phyloP scores from a whole-genome alignment of 169 alveolate genomes.

The Eimeria necatrix region DNA sequence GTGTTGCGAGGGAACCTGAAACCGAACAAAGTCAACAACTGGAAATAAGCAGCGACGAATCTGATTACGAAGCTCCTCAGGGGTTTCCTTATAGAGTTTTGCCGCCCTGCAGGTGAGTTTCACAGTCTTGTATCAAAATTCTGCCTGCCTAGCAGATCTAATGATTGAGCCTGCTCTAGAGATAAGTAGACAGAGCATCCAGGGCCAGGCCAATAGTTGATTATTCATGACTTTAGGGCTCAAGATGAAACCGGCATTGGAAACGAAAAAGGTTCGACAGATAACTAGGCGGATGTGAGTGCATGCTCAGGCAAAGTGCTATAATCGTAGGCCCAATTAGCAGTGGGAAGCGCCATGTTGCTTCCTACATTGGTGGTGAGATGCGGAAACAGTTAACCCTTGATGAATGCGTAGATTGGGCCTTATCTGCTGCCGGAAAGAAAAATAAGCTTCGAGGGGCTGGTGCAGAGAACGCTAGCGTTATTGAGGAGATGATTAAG shows the following conservation, averaged over 20 bases:
- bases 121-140: not conserved
- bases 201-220: too few species aligned
- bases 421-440: conserved; percentile 33
- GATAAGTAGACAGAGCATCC: too few species aligned
- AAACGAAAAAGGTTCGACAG: too few species aligned
- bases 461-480: conserved; percentile 78
- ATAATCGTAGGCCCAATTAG: conserved; percentile 82
- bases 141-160: too few species aligned
- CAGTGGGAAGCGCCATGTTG: conserved; percentile 81
- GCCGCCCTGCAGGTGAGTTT: conserved; percentile 65
- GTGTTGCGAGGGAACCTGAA: not conserved
- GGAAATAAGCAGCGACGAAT: conserved; percentile 66
- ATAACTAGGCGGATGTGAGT: not conserved
- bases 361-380: conserved; percentile 60
- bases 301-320: conserved; percentile 79
- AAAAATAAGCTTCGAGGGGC: conserved; percentile 55
- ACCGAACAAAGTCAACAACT: not conserved
- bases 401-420: conserved; percentile 79
- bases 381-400: conserved; percentile 77
- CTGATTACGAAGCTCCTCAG: conserved; percentile 36
- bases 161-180: too few species aligned
- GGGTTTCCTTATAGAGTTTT: conserved; percentile 62
- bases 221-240: too few species aligned
- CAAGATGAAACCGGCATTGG: too few species aligned
- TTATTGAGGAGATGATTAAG: conserved; percentile 62